Percentiles rank a stretch among this genome's conserved stretches.
These are phyloP conservation scores for Smithsoniella earleae DNA, from an alignment of 163 green algal genomes.

Conservation along the genomic window DNA sequence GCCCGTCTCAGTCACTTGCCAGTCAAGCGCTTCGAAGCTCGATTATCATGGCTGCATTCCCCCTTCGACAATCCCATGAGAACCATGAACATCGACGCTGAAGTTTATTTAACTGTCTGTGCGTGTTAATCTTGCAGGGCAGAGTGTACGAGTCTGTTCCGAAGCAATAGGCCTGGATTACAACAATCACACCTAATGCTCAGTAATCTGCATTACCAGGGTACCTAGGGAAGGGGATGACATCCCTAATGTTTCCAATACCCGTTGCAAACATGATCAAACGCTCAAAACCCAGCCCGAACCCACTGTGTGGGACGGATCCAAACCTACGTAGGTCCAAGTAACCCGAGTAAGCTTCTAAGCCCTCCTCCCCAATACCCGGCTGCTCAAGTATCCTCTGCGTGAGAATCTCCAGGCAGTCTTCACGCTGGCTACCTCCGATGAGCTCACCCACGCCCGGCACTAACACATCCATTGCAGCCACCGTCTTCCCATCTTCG, in stretches of 20 bases:
- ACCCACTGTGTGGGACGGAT: conserved; percentile 69
- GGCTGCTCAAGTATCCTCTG: conserved; percentile 39
- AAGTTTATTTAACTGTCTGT: too few species aligned
- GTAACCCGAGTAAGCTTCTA: conserved; percentile 60
- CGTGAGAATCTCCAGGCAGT: conserved; percentile 47
- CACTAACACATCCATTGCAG: conserved; percentile 85
- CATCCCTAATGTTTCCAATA: conserved; percentile 88
- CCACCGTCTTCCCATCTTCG: conserved; percentile 74
- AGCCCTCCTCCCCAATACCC: conserved; percentile 63
- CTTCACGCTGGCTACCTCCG: conserved; percentile 90
- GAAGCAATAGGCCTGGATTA: too few species aligned
- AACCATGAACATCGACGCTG: too few species aligned
- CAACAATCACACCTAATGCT: too few species aligned
- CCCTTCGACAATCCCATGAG: too few species aligned
- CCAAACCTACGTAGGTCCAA: conserved; percentile 70
- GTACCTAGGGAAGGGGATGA: conserved; percentile 88
- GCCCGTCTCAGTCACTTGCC: too few species aligned
- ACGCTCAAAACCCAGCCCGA: conserved; percentile 98
- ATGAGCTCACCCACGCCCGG: conserved; percentile 92
- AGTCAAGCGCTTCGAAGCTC: too few species aligned
- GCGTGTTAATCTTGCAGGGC: too few species aligned
- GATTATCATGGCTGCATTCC: too few species aligned
- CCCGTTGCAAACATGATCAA: conserved; percentile 93
- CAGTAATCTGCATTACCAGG: conserved; percentile 76
- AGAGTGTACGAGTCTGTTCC: too few species aligned